Percentiles rank a stretch among this genome's conserved stretches.
Evolutionary conservation across 371 early-diverging fungal genomes (phyloP).

Genomic region (Zancudomyces culisetae): DNA sequence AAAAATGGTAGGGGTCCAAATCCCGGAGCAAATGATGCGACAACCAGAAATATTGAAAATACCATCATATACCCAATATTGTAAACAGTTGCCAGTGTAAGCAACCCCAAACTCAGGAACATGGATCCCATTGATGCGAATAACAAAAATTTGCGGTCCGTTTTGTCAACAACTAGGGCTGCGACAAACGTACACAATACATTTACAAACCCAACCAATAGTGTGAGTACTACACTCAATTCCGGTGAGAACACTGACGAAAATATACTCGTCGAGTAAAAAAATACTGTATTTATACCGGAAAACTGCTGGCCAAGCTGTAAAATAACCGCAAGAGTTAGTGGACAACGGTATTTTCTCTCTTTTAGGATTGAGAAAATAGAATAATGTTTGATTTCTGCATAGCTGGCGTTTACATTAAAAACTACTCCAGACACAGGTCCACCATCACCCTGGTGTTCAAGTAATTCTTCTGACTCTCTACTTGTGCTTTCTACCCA

Average conservation of each 20-base stretch:
- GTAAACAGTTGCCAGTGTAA: conserved; percentile 38
- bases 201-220: conserved; percentile 58
- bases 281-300: conserved; percentile 89
- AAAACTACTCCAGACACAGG: neutral
- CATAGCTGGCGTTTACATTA: neutral
- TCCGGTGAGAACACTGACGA: conserved; percentile 37
- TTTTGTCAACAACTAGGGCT: conserved; percentile 51
- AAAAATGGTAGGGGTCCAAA: conserved; percentile 77
- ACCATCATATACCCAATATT: conserved; percentile 33
- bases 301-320: conserved; percentile 68
- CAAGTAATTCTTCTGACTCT: neutral
- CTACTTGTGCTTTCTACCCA: neutral
- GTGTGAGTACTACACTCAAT: conserved; percentile 40
- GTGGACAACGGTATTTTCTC: conserved; percentile 33
- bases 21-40: conserved; percentile 76
- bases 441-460: neutral
- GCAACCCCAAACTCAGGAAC: conserved; percentile 30
- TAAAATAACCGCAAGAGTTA: conserved; percentile 48
- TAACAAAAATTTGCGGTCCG: conserved; percentile 62
- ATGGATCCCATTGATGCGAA: conserved; percentile 42
- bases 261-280: conserved; percentile 65
- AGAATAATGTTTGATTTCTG: neutral
- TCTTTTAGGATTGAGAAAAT: neutral
- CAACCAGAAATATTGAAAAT: conserved; percentile 48
- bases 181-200: conserved; percentile 51